phyloP scores from a whole-genome alignment of 2,329 filamentous ascomycete genomes.

The Stemphylium beticola region DNA sequence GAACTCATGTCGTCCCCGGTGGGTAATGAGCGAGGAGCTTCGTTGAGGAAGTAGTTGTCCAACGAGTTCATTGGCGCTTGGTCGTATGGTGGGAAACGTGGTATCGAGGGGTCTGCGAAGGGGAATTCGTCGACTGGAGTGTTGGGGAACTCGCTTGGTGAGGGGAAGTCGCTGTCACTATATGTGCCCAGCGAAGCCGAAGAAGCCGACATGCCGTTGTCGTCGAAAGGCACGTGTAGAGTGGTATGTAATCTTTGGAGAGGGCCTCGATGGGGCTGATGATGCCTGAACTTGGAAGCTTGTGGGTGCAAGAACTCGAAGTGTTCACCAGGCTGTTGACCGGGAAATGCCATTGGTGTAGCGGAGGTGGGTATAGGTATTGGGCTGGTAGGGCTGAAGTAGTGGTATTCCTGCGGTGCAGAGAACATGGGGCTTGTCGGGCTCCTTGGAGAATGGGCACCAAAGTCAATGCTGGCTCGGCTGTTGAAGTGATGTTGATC shows the following conservation, averaged over 20 bases:
- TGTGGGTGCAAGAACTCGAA: conserved; percentile 45
- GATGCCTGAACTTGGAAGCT: conserved; percentile 47
- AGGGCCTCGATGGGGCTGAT: conserved; percentile 47
- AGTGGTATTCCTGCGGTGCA: conserved; percentile 45
- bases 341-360: conserved; percentile 47
- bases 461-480: conserved; percentile 45
- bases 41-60: conserved; percentile 45
- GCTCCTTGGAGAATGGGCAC: conserved; percentile 42
- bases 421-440: conserved; percentile 47
- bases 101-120: conserved; percentile 50
- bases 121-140: conserved; percentile 54
- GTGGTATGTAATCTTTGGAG: conserved; percentile 54
- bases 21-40: conserved; percentile 45
- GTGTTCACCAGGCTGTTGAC: conserved; percentile 49
- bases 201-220: conserved; percentile 52
- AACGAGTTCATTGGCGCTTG: conserved; percentile 47
- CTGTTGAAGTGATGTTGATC: conserved; percentile 35
- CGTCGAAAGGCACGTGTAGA: conserved; percentile 50
- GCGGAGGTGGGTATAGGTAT: conserved; percentile 49
- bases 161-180: conserved; percentile 56
- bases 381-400: conserved; percentile 47
- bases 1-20: conserved; percentile 52
- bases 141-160: conserved; percentile 55
- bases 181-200: conserved; percentile 56
- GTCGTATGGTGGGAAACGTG: conserved; percentile 43